Base-by-base conservation (phyloP, 2,329 filamentous ascomycete species). In the Talaromyces sp. region DNA sequence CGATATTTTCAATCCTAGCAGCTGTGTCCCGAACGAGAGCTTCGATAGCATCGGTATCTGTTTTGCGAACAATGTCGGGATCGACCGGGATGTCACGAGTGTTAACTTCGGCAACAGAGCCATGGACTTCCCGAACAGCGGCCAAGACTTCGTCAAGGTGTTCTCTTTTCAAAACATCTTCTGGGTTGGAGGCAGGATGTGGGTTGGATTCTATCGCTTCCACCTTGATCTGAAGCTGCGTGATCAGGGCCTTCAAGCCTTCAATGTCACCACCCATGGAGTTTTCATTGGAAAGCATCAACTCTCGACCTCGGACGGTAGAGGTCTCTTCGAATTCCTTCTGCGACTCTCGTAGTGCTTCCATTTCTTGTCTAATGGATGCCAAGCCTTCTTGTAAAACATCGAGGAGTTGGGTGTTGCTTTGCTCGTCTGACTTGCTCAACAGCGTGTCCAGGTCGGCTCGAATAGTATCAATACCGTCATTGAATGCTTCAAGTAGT, bases 11-110 rank as follows among this genome's bases (percentile, higher is more conserved):
- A 10, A 98, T 80, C 54, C 90, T 90, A 5, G 88, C 87, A 73
- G 97, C 97, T 33, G 92, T 93, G 72, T 96, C 96, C 49, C 89
- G 87, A 13, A 98, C 82, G 55, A 98, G 87, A 0, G 90, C 96
- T 74, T 97, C 93, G 62, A 98, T 93, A 11, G 92, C 92, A 64
- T 93, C 87, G 0, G 93, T 91, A 68, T 98, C 93, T 66, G 96
- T 92, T 71, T 91, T 91, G 33, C 82, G 86, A 6, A 89, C 87
- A 2, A 81, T 73, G 42, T 87, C 85, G 55, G 83, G 80, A 15
- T 77, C 71, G 11, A 66, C 65, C 28, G 67, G 64, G n/a, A 62
- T 65, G 11, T 77, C 77, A n/a, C 78, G 72, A 66, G 81, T 68
- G 67, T 81, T 69, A 62, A 85, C 71, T 28, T 78, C 78, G 61